Evolutionary conservation across 129 eudicot genomes (phyloP).

Genomic region (Daucus carota): DH1_v3.0 NC_030386.2:23933001-23933500

Average conservation of each 20-base stretch:
- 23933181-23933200: background rate
- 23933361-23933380: background rate
- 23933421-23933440: background rate
- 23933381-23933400: background rate
- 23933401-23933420: slow-evolving; percentile 1
- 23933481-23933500: background rate
- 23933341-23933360: background rate
- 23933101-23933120: background rate
- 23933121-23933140: background rate
- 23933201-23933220: slow-evolving; percentile 1
- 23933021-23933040: background rate
- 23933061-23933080: background rate
- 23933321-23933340: background rate
- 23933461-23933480: background rate
- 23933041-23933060: background rate
- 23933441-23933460: background rate
- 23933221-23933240: background rate
- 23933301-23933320: background rate
- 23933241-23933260: background rate
- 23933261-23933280: background rate
- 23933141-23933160: background rate
- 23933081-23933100: background rate
- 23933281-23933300: background rate
- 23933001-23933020: background rate
- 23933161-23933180: background rate